Evolutionary conservation across 2,329 filamentous ascomycete species (phyloP).

Genomic region (Xenoacremonium recifei): DNA sequence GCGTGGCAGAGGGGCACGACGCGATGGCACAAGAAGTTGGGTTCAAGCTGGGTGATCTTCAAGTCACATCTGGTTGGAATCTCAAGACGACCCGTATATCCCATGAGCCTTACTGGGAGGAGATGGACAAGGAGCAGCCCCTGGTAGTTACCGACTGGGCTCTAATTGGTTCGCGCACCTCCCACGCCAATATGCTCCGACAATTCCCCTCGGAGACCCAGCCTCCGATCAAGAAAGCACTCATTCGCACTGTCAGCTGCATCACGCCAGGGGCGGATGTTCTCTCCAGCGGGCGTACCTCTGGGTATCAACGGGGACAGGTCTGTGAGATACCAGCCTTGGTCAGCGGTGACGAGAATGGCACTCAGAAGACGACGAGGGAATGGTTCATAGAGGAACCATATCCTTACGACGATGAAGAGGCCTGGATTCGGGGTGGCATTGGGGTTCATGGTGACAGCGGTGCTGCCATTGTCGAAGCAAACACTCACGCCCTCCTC

Average conservation of each 20-base stretch:
- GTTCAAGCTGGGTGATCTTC: slow-evolving; percentile 35
- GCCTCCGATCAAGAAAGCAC: slow-evolving; percentile 29
- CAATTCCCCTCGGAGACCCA: slow-evolving; percentile 37
- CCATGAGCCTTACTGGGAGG: slow-evolving; percentile 45
- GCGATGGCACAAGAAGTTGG: slow-evolving; percentile 25
- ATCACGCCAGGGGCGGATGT: slow-evolving; percentile 36
- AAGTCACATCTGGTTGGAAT: slow-evolving; percentile 40
- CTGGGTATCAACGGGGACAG: slow-evolving; percentile 41
- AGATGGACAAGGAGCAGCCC: slow-evolving; percentile 37
- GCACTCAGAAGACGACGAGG: slow-evolving; percentile 40
- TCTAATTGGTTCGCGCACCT: slow-evolving; percentile 34
- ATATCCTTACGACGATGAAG: slow-evolving; percentile 35
- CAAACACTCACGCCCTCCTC: slow-evolving; percentile 35
- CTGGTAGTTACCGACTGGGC: slow-evolving; percentile 45
- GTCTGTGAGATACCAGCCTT: slow-evolving; percentile 44
- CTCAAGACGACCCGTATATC: slow-evolving; percentile 42
- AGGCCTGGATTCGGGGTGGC: slow-evolving; percentile 44
- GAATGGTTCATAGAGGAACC: slow-evolving; percentile 47
- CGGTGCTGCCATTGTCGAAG: slow-evolving; percentile 43
- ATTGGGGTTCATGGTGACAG: slow-evolving; percentile 45
- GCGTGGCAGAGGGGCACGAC: slow-evolving; percentile 36
- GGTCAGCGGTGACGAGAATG: slow-evolving; percentile 36
- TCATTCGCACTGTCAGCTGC: slow-evolving; percentile 29
- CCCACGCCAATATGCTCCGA: slow-evolving; percentile 40
- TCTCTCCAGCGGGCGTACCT: slow-evolving; percentile 41